phyloP scores from a whole-genome alignment of 202 grass and related monocot species.

The Schoenoplectus triqueter region DNA sequence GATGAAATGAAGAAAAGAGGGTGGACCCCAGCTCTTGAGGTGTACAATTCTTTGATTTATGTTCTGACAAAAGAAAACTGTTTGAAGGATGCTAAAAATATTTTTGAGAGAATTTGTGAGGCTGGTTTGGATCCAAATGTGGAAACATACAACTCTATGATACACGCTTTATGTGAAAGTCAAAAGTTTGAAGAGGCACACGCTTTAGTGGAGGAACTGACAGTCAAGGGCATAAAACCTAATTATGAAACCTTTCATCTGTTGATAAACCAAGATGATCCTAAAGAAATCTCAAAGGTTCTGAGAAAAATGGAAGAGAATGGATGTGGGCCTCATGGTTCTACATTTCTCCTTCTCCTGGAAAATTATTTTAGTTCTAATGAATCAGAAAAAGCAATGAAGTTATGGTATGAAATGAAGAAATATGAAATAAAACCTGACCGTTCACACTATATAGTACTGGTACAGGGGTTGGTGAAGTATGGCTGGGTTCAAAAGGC shows the following conservation, averaged over 20 bases:
- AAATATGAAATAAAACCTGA: conserved; percentile 61
- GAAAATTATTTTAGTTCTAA: conserved; percentile 63
- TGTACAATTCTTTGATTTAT: conserved; percentile 90
- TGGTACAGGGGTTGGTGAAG: conserved; percentile 74
- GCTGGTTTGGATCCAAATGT: conserved; percentile 63
- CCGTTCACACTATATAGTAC: conserved; percentile 68
- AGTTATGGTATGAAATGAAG: conserved; percentile 81
- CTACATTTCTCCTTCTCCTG: conserved; percentile 77
- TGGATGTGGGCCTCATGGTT: conserved; percentile 55
- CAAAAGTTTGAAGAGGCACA: conserved; percentile 69
- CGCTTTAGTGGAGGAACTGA: conserved; percentile 68
- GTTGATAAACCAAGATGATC: conserved; percentile 59
- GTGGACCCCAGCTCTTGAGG: conserved; percentile 62
- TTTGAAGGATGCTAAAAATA: conserved; percentile 78
- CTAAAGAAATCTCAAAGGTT: conserved; percentile 58
- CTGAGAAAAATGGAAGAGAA: conserved; percentile 74
- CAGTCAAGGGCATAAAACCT: conserved; percentile 54
- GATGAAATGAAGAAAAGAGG: conserved; percentile 92
- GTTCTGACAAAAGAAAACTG: conserved; percentile 88
- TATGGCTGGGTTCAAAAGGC: conserved; percentile 73
- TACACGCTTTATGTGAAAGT: conserved; percentile 70
- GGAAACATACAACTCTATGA: conserved; percentile 89
- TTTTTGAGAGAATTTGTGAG: conserved; percentile 71
- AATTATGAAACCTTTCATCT: conserved; percentile 66
- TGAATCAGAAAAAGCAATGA: conserved; percentile 69